Evolutionary conservation across 1,284 basidiomycete species (phyloP).

Genomic region (Microbotryum scabiosae): DNA sequence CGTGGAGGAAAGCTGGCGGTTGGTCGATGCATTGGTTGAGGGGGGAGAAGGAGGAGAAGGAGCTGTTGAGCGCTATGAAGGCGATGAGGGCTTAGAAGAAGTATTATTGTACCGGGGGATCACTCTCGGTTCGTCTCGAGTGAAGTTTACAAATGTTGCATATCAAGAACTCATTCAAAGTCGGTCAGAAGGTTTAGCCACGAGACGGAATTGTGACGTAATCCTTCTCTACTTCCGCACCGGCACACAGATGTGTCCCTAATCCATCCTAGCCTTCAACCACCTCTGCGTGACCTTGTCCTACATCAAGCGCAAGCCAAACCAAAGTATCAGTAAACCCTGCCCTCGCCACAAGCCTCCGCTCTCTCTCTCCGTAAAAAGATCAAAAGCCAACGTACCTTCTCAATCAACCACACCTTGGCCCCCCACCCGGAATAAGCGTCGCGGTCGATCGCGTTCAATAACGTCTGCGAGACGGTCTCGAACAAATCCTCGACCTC

Average conservation of each 20-base stretch:
- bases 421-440: conserved; percentile 96
- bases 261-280: conserved; percentile 86
- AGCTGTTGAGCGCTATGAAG: too few species aligned
- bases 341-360: not conserved
- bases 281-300: conserved; percentile 45
- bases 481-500: conserved; percentile 96
- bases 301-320: conserved; percentile 2
- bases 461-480: conserved; percentile 90
- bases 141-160: too few species aligned
- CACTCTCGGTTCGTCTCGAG: too few species aligned
- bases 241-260: not conserved
- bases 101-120: too few species aligned
- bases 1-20: too few species aligned
- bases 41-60: too few species aligned
- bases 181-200: too few species aligned
- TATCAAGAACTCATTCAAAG: too few species aligned
- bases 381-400: conserved; percentile 42
- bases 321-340: not conserved
- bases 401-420: conserved; percentile 87
- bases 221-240: too few species aligned
- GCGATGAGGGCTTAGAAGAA: too few species aligned
- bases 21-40: too few species aligned
- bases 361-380: not conserved
- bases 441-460: conserved; percentile 94
- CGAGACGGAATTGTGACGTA: too few species aligned